These are phyloP conservation scores for Heteromeles arbutifolia DNA, from an alignment of 306 rosid genomes.

Conservation along the genomic window DNA sequence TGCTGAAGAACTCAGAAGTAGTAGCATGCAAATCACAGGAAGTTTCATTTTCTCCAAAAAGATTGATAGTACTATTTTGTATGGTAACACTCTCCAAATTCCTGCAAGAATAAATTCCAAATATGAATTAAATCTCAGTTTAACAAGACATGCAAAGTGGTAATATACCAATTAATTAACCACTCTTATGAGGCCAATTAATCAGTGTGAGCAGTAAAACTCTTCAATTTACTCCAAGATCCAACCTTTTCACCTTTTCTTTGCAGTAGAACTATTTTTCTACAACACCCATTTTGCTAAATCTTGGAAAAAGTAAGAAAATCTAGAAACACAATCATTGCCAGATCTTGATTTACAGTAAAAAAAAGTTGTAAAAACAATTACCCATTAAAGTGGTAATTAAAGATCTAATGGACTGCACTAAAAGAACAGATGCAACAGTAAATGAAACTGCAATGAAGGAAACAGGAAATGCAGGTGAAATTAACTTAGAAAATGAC, in stretches of 20 bases:
- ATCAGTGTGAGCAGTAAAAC: slow-evolving; percentile 2
- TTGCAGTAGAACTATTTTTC: not conserved
- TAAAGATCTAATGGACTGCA: slow-evolving; percentile 24
- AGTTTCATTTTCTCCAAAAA: slow-evolving; percentile 38
- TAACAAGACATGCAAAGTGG: not conserved
- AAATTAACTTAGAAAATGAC: slow-evolving; percentile 8
- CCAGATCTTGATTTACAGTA: slow-evolving; percentile 40
- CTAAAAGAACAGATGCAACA: slow-evolving; percentile 17
- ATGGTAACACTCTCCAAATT: slow-evolving; percentile 48
- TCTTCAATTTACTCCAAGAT: slow-evolving; percentile 6
- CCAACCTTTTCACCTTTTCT: not conserved
- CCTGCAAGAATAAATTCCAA: slow-evolving; percentile 35
- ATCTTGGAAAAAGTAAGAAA: not conserved
- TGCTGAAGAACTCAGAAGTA: slow-evolving; percentile 41
- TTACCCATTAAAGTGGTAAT: not conserved
- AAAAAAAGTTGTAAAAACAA: not conserved
- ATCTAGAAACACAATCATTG: not conserved
- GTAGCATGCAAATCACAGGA: slow-evolving; percentile 37
- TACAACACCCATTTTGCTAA: not conserved
- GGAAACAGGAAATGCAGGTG: slow-evolving; percentile 1
- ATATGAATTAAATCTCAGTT: slow-evolving; percentile 23
- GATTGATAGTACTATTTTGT: slow-evolving; percentile 2
- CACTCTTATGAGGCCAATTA: not conserved
- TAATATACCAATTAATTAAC: not conserved
- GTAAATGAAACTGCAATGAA: slow-evolving; percentile 7